phyloP scores from a whole-genome alignment of 2,329 filamentous ascomycete genomes.

The Chaetomium sp. region DNA sequence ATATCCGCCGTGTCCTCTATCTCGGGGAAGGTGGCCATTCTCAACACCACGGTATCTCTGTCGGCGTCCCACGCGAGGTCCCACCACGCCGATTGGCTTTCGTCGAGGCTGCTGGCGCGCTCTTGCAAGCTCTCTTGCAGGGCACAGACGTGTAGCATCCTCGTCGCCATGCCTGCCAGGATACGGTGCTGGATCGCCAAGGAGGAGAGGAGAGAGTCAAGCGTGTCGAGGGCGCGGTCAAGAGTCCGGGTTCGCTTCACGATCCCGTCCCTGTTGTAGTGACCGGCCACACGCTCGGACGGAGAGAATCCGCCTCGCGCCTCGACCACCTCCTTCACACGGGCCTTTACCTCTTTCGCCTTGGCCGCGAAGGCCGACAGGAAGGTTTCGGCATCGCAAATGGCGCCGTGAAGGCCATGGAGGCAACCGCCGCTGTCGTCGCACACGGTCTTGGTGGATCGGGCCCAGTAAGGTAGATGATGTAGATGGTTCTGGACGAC shows the following conservation, averaged over 20 bases:
- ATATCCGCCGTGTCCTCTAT: neutral
- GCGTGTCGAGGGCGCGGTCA: neutral
- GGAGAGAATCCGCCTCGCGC: neutral
- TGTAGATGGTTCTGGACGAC: neutral
- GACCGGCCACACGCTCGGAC: neutral
- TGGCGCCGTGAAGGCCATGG: neutral
- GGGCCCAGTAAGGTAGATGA: neutral
- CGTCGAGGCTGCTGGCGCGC: neutral
- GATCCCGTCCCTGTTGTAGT: neutral
- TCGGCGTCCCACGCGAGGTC: neutral
- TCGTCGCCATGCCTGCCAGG: neutral
- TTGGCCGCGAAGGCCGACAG: neutral
- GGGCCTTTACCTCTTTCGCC: neutral
- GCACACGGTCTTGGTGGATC: neutral
- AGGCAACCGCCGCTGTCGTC: neutral
- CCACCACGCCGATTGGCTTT: neutral
- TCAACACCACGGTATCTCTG: neutral
- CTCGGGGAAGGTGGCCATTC: neutral
- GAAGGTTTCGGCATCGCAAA: neutral
- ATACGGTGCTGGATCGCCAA: neutral
- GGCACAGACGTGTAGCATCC: neutral
- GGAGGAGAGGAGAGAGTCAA: neutral
- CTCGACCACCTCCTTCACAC: neutral
- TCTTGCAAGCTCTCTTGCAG: neutral
- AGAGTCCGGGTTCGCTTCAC: neutral